Evolutionary conservation across 2,329 filamentous ascomycete genomes (phyloP), one percentile per base, ranked within the genome.

Genomic region (Hymenoscyphus fructigenus): DNA sequence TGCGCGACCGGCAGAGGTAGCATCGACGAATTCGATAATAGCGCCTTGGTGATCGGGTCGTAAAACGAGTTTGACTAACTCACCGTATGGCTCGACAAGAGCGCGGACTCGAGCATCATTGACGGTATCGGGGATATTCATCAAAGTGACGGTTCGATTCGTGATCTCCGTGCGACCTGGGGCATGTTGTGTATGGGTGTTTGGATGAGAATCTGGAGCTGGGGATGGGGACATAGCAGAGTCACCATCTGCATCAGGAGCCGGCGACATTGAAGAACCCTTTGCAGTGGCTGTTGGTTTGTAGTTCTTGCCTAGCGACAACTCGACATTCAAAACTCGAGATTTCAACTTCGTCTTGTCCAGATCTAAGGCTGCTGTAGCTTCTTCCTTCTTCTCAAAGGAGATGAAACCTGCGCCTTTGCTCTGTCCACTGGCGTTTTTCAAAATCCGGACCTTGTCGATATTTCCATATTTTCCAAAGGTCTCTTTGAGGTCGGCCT

Each of bases 111-210:
- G 91, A 1, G 91, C 87, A 73, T 96, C 92, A 69, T 96, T 97
- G 72, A 98, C 87, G 0, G 93, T 98, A 74, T 98, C 95, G 0
- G 95, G 92, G 0, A 99, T 81, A 67, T 93, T 90, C 78, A 97
- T 86, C 32, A 99, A 81, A 10, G 89, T 90, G 59, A 98, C 83
- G 0, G 91, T 95, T 61, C 92, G 88, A 59, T 88, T 85, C 34
- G 81, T 77, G 23, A 86, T 84, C 17, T 87, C 83, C 5, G 76
- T 76, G 7, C 79, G 77, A 0, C 82, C 80, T 20, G 82, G 80
- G 14, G 74, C 74, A 56, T 68, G 66, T 29, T 68, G 68, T 28
- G 69, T 67, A 60, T 70, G 70, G 23, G 61, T 68, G 29, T 71
- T 64, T n/a, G 57, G 28, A 34, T 70, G 62, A 10, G 28, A 74